Evolutionary conservation across 1,139 yeast genomes (phyloP), one percentile per base, ranked within the genome.

Genomic region (Sugiyamaella grinbergsii): DNA sequence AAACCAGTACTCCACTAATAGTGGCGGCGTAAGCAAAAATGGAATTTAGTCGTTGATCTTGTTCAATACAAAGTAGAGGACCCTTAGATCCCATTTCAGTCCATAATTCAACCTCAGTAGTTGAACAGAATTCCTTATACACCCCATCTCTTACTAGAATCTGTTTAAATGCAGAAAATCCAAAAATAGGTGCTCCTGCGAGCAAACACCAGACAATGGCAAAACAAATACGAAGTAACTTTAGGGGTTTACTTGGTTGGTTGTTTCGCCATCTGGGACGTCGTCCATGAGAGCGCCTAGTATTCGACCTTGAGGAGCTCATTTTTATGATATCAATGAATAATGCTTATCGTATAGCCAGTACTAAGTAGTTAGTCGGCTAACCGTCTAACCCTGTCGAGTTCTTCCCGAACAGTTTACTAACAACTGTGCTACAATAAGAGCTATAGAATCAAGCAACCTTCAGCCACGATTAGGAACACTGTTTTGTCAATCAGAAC

Each of bases 101-200:
- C 41, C 38, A 28, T 11, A 18, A 28, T 28, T 31, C 37, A 2
- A 47, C 24, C 24, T 47, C 50, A 24, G 32, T 20, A 11, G 38
- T 40, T 16, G 31, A 19, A 36, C 51, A 47, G 22, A 41, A 37
- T 11, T 47, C 38, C 18, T 24, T 29, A 33, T 47, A 44, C 4
- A 44, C 41, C 13, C 36, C 39, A 4, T 44, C 19, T 8, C 22
- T 18, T 11, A 44, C 37, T 4, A 49, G 26, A n/a, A 39, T 28
- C 43, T 45, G 51, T 28, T 43, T 49, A 15, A 47, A 31, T 4
- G 48, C 51, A n/a, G 51, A 38, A 28, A 40, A 47, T 11, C 51
- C 74, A 73, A 91, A 91, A 8, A 90, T 84, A 0, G 95, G 90
- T 1, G 97, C 98, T 0, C 96, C 96, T 1, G 96, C 91, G 34